Percentiles rank a stretch among this genome's conserved stretches.
Conservation (phyloP, 495 filamentous ascomycete genomes). For the Penicillium lividum region DNA sequence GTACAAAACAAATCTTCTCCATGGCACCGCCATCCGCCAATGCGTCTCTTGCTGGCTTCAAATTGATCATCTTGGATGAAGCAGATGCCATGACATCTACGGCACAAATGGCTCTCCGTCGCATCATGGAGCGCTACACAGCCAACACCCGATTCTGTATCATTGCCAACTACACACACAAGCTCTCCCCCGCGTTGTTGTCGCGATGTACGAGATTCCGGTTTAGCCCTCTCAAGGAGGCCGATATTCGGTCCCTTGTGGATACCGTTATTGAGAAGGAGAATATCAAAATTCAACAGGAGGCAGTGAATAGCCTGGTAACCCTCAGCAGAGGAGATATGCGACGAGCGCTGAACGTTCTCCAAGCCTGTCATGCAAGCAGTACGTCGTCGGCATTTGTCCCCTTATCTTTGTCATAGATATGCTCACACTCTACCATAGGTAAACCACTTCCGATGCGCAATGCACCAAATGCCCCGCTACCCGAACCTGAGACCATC, state of each 20-base stretch:
- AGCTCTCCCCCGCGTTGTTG: conserved; percentile 90
- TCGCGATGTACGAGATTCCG: conserved; percentile 94
- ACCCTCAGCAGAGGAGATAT: conserved; percentile 92
- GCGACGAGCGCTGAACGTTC: conserved; percentile 89
- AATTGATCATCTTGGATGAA: conserved; percentile 97
- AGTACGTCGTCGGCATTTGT: conserved; percentile 50
- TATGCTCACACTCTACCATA: conserved; percentile 10
- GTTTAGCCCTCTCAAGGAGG: conserved; percentile 89
- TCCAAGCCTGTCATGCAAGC: conserved; percentile 94
- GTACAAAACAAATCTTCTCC: conserved; percentile 68
- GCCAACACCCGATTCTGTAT: conserved; percentile 98
- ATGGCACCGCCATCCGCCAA: conserved; percentile 49
- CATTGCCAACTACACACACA: conserved; percentile 99
- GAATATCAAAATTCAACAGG: conserved; percentile 74
- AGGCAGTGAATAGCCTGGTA: conserved; percentile 79
- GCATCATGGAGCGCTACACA: conserved; percentile 99
- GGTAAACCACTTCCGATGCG: conserved; percentile 71
- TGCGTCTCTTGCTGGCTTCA: conserved; percentile 71
- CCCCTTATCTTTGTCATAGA: background rate
- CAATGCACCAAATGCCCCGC: conserved; percentile 58
- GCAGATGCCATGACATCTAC: conserved; percentile 97
- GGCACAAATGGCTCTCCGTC: conserved; percentile 92
- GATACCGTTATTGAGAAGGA: conserved; percentile 91
- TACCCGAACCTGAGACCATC: conserved; percentile 69
- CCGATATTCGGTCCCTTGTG: conserved; percentile 77